These are phyloP conservation scores for Tanacetum coccineum DNA, from an alignment of 129 eudicot species.

Conservation along the genomic window DNA sequence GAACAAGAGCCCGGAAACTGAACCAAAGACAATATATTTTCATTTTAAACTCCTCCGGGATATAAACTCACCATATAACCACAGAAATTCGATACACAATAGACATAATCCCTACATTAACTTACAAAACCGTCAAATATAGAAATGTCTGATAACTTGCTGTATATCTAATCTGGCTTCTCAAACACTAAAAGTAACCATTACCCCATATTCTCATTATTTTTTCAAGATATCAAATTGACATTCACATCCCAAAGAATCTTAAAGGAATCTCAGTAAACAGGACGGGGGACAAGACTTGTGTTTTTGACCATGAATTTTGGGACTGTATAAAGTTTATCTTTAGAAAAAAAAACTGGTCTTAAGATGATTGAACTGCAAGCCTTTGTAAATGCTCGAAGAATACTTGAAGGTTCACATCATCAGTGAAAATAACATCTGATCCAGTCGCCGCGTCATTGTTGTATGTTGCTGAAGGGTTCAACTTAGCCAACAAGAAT, in stretches of 20 bases:
- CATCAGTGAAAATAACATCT: conserved; percentile 90
- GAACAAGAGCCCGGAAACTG: no score
- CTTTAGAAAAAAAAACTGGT: conserved; percentile 6
- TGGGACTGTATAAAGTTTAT: conserved; percentile 20
- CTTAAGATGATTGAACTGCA: conserved; percentile 85
- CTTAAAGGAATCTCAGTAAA: conserved; percentile 17
- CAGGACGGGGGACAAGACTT: conserved; percentile 9
- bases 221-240: conserved; percentile 22
- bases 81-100: no score
- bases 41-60: no score
- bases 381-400: conserved; percentile 92
- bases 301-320: conserved; percentile 12
- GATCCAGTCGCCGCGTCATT: conserved; percentile 76
- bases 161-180: conserved; percentile 18
- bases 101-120: not conserved
- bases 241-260: conserved; percentile 23
- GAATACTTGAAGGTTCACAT: conserved; percentile 95
- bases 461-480: conserved; percentile 91
- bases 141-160: conserved; percentile 16
- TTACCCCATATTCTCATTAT: conserved; percentile 30
- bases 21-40: no score
- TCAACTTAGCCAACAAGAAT: conserved; percentile 84
- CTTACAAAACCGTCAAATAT: conserved; percentile 32
- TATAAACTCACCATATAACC: no score
- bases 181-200: conserved; percentile 15